Percentiles rank a stretch among this genome's conserved stretches.
phyloP scores from a whole-genome alignment of 2,329 filamentous ascomycete species.

The Pseudogymnoascus sp. region DNA sequence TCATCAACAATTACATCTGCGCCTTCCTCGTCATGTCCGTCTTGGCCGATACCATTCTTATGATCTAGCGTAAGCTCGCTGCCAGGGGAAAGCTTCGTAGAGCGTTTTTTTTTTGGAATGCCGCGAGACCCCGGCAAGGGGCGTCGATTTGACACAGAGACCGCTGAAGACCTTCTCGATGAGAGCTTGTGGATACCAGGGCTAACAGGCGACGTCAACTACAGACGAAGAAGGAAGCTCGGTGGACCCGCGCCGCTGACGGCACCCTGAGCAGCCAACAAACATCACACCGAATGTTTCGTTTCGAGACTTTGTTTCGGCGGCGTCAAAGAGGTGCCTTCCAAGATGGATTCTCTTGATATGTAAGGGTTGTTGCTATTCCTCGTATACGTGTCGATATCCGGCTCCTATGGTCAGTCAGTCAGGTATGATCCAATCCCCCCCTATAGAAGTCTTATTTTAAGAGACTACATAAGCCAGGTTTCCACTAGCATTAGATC shows the following conservation, averaged over 20 bases:
- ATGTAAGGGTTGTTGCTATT: neutral
- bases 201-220: neutral
- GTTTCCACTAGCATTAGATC: slow-evolving; percentile 46
- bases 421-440: too few species aligned
- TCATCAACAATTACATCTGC: neutral
- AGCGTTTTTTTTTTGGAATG: neutral
- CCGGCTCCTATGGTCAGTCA: neutral
- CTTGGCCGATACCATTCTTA: neutral
- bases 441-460: slow-evolving; percentile 22
- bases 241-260: neutral
- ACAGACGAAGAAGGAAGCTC: neutral
- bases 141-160: neutral
- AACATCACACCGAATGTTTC: neutral
- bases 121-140: neutral
- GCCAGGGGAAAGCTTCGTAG: neutral
- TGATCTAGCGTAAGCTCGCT: neutral
- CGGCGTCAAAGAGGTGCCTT: neutral
- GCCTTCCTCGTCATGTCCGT: neutral
- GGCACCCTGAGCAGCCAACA: neutral
- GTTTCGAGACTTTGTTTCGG: neutral
- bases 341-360: neutral
- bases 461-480: slow-evolving; percentile 37
- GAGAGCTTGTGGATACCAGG: neutral
- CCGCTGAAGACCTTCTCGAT: neutral
- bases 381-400: neutral